These are phyloP conservation scores for Terfezia claveryi DNA, from an alignment of 495 filamentous ascomycete genomes.

Conservation along the genomic window DNA sequence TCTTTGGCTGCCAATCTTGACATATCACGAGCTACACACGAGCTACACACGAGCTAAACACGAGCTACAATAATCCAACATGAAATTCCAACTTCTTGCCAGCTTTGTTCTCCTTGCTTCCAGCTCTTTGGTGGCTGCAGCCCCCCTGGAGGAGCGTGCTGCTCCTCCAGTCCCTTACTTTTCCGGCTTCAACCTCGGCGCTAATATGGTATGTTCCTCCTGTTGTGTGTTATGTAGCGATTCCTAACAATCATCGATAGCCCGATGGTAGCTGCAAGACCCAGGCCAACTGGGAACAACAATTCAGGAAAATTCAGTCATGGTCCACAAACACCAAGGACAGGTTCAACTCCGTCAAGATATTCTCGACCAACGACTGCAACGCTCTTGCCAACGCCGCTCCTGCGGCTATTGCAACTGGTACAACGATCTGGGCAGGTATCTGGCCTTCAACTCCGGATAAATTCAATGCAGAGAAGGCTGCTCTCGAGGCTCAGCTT, in stretches of 20 bases:
- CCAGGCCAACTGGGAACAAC: constrained; percentile 42
- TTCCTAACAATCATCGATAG: not conserved
- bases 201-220: constrained; percentile 20
- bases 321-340: constrained; percentile 37
- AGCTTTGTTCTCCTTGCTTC: constrained; percentile 12
- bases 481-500: constrained; percentile 46
- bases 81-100: constrained; percentile 12
- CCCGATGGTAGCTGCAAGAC: constrained; percentile 37
- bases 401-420: constrained; percentile 38
- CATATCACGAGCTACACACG: too few relatives aligned
- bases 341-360: constrained; percentile 49
- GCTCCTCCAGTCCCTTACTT: constrained; percentile 27
- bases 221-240: not conserved
- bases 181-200: constrained; percentile 72
- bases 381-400: constrained; percentile 20
- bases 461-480: constrained; percentile 48
- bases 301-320: constrained; percentile 53
- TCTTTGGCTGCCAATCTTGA: too few relatives aligned
- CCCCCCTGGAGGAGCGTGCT: constrained; percentile 21
- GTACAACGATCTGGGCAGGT: constrained; percentile 19
- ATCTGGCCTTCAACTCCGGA: constrained; percentile 34
- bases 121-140: constrained; percentile 23
- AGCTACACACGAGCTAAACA: not conserved
- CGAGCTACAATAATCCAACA: constrained; percentile 7
- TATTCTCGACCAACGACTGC: constrained; percentile 51